phyloP scores from a whole-genome alignment of 495 filamentous ascomycete genomes.

The Chlorociboria aeruginascens region DNA sequence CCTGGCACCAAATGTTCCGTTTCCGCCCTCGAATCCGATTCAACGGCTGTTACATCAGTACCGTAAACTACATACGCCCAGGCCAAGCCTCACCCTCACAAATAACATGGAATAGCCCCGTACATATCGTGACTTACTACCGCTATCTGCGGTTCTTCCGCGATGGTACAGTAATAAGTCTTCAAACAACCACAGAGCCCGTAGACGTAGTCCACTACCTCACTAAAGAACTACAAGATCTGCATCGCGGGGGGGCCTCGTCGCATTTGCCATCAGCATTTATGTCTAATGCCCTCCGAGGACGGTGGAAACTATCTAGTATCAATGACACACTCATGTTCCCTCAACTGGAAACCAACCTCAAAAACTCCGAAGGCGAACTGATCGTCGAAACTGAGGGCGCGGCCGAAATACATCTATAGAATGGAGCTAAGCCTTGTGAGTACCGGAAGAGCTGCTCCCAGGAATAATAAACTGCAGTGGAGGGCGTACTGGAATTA shows the following conservation, averaged over 20 bases:
- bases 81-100: conserved; percentile 48
- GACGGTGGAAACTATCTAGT: conserved; percentile 21
- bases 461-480: conserved; percentile 64
- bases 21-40: conserved; percentile 78
- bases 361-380: conserved; percentile 43
- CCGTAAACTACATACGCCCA: conserved; percentile 83
- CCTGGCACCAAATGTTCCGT: conserved; percentile 61
- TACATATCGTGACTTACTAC: conserved; percentile 96
- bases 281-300: conserved; percentile 45
- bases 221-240: conserved; percentile 24
- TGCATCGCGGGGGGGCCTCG: conserved; percentile 19
- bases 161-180: conserved; percentile 67
- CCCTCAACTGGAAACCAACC: conserved; percentile 13
- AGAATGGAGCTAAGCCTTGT: conserved; percentile 61
- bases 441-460: conserved; percentile 35
- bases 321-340: conserved; percentile 12
- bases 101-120: conserved; percentile 64
- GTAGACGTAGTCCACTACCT: conserved; percentile 48
- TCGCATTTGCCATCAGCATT: conserved; percentile 22
- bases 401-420: conserved; percentile 64
- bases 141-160: conserved; percentile 92
- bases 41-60: conserved; percentile 90
- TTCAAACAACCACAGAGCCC: conserved; percentile 72
- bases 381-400: conserved; percentile 83
- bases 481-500: conserved; percentile 94